Evolutionary conservation across 2,329 filamentous ascomycete species (phyloP), one percentile per base, ranked within the genome.

Genomic region (Magnaporthales sp.): DNA sequence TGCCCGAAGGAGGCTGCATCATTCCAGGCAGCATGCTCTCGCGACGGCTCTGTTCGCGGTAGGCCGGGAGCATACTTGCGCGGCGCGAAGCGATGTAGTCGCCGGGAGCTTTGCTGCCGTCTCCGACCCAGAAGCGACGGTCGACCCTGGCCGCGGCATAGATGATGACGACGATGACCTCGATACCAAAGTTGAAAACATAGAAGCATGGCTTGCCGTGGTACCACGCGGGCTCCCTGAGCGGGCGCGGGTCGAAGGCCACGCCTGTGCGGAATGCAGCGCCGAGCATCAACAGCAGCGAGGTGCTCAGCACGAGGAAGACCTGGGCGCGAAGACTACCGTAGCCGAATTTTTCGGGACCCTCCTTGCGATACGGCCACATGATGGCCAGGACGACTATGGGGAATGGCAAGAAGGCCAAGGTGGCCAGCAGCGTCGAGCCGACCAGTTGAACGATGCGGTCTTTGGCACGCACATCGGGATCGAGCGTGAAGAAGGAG

Each of bases 131-230:
- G 79, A 94, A 96, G 58, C 91, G 85, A 68, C 83, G 82, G 75
- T 96, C 93, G 68, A 95, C 87, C 32, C 92, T 84, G 24, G 83
- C 76, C 19, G 90, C 73, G 0, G 88, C 83, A 76, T 91, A 94
- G 9, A 88, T 78, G 66, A 82, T 84, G 4, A 94, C 82, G 51
- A 92, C 86, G 27, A 90, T 73, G 56, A 93, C 79, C 77, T 96
- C 93, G 51, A 93, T 81, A 19, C 79, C 80, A 73, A 91, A 96
- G 78, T 91, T 91, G 80, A 95, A 91, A 73, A 87, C 78, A 79
- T 95, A 96, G 80, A 92, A 96, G 72, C 85, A 86, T 1, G 87
- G 84, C 74, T 89, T 91, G 72, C 80, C 80, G 72, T 92, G 84
- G 74, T 89, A 94, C 84, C 88, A 91, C 5, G 88, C 88, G 1